Evolutionary conservation across 805 yeast species (phyloP).

Genomic region (Candida berthetii): DNA sequence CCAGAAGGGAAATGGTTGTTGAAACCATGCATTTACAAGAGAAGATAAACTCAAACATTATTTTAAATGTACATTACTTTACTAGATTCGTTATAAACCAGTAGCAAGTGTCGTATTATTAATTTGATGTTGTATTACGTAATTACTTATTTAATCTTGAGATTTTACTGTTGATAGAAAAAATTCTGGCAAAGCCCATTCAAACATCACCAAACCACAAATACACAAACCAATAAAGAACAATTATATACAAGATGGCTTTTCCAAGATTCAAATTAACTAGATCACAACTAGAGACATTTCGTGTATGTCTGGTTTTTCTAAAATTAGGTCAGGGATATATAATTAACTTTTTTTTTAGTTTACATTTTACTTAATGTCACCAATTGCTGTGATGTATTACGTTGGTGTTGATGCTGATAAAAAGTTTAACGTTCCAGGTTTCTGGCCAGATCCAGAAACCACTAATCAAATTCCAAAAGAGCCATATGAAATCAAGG

Average conservation of each 20-base stretch:
- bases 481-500: slow-evolving; percentile 86
- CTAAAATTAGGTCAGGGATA: too few species aligned
- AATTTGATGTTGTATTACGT: not conserved
- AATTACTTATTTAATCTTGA: not conserved
- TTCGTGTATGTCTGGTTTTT: not conserved
- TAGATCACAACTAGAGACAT: slow-evolving; percentile 1
- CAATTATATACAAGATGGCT: not conserved
- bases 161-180: too few species aligned
- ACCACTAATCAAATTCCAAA: slow-evolving; percentile 88
- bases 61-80: not conserved
- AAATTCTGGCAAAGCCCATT: not conserved
- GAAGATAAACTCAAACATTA: slow-evolving; percentile 56
- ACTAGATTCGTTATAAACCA: not conserved
- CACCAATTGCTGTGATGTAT: slow-evolving; percentile 91
- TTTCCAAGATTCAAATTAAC: not conserved
- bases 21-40: slow-evolving; percentile 94
- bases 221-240: too few species aligned
- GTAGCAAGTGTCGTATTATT: too few species aligned
- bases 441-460: slow-evolving; percentile 96
- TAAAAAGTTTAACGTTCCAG: slow-evolving; percentile 81
- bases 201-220: too few species aligned
- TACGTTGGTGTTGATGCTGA: slow-evolving; percentile 90
- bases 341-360: slow-evolving; percentile 12
- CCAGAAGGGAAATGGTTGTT: slow-evolving; percentile 87
- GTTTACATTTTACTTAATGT: slow-evolving; percentile 78